Base-by-base conservation (phyloP, 306 rosid species). In the Ochetophila trinervis region DNA sequence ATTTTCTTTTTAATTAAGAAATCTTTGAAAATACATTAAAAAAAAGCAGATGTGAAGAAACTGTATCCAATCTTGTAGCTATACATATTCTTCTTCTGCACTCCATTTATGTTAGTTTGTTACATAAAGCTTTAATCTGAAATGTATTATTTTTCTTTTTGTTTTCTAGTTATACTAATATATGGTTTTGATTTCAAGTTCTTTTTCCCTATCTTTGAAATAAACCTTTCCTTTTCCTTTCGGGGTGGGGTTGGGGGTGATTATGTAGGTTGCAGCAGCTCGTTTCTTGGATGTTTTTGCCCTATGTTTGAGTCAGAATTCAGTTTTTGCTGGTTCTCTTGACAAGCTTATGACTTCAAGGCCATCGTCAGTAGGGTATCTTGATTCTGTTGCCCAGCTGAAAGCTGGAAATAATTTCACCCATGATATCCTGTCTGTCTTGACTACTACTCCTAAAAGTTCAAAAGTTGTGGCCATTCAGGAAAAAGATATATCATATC, bases 311-410 rank as follows among this genome's bases (percentile, higher is more conserved):
- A 81, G 87, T 74, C 98, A 87, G 64, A 89, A 86, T 73, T 84
- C 95, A 22, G 80, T 82, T 63, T 89, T 82, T 79, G 82, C 91
- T 76, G 89, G 91, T 82, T 89, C 89, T 59, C 91, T 89, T 23
- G 79, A 79, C 42, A 85, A 85, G 71, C 71, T 87, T 64, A 63
- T 87, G 48, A 74, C 82, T 68, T 49, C 65, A 22, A 83, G 81
- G 68, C 71, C 78, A 79, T 80, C 98, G 59, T 83, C 98, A 65
- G 75, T 79, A 13, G 91, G 88, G 60, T 92, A 71, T 70, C 86
- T 92, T 72, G 87, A 87, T 71, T 92, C 98, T 58, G 48, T 89
- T 68, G 74, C 89, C 40, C 93, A 89, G 83, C 82, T 92, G 81
- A 89, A 80, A 70, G 87, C 86, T 71, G 92, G 87, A 75, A 63